Evolutionary conservation across 106 monocot genomes (phyloP).

Genomic region (Dendrobium officinale): DNA sequence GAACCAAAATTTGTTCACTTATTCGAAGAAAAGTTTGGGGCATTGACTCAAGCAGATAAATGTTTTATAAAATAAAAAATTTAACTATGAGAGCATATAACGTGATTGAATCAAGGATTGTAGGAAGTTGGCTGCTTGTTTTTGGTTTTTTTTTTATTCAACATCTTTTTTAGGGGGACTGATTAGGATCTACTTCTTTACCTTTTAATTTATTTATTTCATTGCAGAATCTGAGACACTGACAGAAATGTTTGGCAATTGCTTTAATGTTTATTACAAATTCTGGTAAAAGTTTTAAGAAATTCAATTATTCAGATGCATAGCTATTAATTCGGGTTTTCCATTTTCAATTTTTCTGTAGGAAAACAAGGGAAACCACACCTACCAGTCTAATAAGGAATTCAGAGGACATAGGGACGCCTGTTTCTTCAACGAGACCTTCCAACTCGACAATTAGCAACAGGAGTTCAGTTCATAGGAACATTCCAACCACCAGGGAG

Average conservation of each 20-base stretch:
- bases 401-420: background rate
- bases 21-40: no score
- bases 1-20: no score
- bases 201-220: background rate
- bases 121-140: background rate
- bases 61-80: background rate
- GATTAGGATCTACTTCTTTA: background rate
- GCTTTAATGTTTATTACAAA: background rate
- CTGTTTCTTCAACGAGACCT: constrained; percentile 15
- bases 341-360: background rate
- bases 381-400: constrained; percentile 10
- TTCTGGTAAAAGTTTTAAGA: background rate
- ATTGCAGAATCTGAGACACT: no score
- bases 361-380: constrained; percentile 15
- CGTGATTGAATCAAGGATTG: background rate
- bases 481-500: constrained; percentile 10
- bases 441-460: background rate
- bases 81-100: background rate
- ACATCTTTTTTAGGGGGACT: background rate
- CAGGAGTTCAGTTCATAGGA: background rate
- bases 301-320: background rate
- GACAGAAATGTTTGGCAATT: no score
- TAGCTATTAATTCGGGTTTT: background rate
- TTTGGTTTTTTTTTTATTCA: background rate
- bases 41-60: no score